Base-by-base conservation (phyloP, 495 filamentous ascomycete genomes). In the Trichoderma gamsii region DNA sequence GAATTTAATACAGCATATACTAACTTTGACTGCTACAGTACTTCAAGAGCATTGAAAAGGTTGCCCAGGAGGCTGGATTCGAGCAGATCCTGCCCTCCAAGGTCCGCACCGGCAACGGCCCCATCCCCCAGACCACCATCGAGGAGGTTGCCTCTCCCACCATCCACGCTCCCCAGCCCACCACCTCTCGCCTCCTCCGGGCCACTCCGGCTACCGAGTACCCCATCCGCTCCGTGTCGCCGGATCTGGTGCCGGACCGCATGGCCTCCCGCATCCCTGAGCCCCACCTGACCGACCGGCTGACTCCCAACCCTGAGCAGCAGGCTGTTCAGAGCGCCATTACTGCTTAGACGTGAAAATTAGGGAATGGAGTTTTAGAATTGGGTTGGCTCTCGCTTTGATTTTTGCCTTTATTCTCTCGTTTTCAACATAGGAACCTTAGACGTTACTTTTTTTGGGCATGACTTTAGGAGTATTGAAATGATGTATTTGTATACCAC, bases 181-280 rank as follows among this genome's bases (percentile, higher is more conserved):
- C 80, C 66, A 84, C 82, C 12, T 79, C 80, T 4, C 76, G 77
- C 67, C 73, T 84, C 8, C 71, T 84, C 18, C 74, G 73, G 49
- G 74, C 77, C 41, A 82, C 80, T 0, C 81, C 82, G 4, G 81
- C 79, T 13, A 75, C 78, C 2, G 81, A 84, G 71, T 84, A 82
- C 67, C 81, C 79, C 13, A 63, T 83, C 49, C 76, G 81, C 35
- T 81, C 81, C 12, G 75, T 77, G 13, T 83, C 81, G 13, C 80
- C 79, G 1, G 88, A 90, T 67, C 73, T 89, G 56, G 81, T 88
- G 0, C 87, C 86, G 0, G 88, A 90, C 71, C 85, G 87, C 61
- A 91, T 90, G 88, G 86, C 84, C 4, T 87, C 87, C 56, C 84
- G 87, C 16, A 80, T 88, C 70, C 79, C 83, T 25, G 85, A 87